Percentiles rank a stretch among this genome's conserved stretches.
Evolutionary conservation across 2,329 filamentous ascomycete genomes (phyloP).

Genomic region (Amauroascus verrucosus): DNA sequence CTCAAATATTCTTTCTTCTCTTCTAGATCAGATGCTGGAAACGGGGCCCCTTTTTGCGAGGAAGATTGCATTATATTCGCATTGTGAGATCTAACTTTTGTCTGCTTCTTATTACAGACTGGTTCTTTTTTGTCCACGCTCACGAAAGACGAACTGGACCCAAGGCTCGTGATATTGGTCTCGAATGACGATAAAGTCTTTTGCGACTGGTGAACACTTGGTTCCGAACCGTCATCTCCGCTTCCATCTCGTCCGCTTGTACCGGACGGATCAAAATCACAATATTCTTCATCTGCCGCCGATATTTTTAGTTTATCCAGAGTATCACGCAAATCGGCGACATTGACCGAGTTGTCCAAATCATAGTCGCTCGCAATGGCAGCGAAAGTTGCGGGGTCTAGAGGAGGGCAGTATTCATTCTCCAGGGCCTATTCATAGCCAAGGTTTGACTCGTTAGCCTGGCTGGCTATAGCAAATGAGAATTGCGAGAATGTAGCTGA

Average conservation of each 20-base stretch:
- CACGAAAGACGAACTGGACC: constrained; percentile 36
- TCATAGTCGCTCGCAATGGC: constrained; percentile 68
- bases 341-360: constrained; percentile 43
- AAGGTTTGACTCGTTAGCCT: neutral
- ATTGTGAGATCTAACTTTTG: neutral
- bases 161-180: constrained; percentile 43
- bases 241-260: constrained; percentile 41
- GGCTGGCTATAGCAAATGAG: neutral
- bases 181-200: constrained; percentile 34
- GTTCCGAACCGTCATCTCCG: constrained; percentile 22
- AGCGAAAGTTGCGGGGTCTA: constrained; percentile 68
- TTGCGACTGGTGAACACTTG: constrained; percentile 21
- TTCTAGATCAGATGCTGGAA: constrained; percentile 34
- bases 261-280: constrained; percentile 67
- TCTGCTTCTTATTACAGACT: constrained; percentile 2
- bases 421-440: constrained; percentile 34
- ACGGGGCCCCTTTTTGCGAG: constrained; percentile 12
- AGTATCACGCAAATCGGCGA: constrained; percentile 46
- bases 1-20: constrained; percentile 55
- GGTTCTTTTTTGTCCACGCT: constrained; percentile 21
- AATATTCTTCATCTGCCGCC: constrained; percentile 58
- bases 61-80: neutral
- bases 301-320: constrained; percentile 57
- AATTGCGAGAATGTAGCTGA: neutral
- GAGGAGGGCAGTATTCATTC: constrained; percentile 60